phyloP scores from a whole-genome alignment of 164 flowering plant genomes.

The Macadamia tetraphylla region DNA sequence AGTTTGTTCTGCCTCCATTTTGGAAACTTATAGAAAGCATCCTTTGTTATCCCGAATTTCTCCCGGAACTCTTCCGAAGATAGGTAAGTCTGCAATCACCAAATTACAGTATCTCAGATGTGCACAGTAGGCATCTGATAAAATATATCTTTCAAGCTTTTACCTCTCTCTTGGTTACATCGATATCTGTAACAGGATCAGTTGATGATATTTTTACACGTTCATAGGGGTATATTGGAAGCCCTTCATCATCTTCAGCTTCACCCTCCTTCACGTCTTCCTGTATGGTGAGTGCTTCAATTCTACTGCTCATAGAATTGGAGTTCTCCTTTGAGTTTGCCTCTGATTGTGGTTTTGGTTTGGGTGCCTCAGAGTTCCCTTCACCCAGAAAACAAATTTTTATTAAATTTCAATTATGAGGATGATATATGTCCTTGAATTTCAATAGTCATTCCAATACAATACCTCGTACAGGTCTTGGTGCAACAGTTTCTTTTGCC shows the following conservation, averaged over 20 bases:
- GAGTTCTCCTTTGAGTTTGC: conserved; percentile 41
- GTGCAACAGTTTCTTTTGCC: no score
- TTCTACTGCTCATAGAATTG: conserved; percentile 41
- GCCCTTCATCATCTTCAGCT: conserved; percentile 85
- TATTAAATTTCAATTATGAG: not conserved
- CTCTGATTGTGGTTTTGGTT: conserved; percentile 46
- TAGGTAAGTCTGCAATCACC: conserved; percentile 63
- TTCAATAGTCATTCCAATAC: no score
- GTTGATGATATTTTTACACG: conserved; percentile 57
- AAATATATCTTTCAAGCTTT: not conserved
- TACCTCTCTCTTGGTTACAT: conserved; percentile 96
- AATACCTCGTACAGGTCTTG: no score
- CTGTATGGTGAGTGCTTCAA: conserved; percentile 60
- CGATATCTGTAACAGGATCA: conserved; percentile 79
- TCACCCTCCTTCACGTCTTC: conserved; percentile 89
- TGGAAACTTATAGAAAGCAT: conserved; percentile 82
- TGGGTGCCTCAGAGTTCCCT: conserved; percentile 43
- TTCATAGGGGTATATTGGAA: conserved; percentile 75
- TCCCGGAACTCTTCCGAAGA: conserved; percentile 79
- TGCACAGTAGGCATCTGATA: not conserved
- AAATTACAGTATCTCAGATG: conserved; percentile 10
- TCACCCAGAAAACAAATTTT: conserved; percentile 13
- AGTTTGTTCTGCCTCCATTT: conserved; percentile 99
- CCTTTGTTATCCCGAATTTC: conserved; percentile 86
- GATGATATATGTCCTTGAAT: no score